Evolutionary conservation across 83 land plant genomes (phyloP), one percentile per base, ranked within the genome.

Genomic region (Diphasiastrum complanatum): DNA sequence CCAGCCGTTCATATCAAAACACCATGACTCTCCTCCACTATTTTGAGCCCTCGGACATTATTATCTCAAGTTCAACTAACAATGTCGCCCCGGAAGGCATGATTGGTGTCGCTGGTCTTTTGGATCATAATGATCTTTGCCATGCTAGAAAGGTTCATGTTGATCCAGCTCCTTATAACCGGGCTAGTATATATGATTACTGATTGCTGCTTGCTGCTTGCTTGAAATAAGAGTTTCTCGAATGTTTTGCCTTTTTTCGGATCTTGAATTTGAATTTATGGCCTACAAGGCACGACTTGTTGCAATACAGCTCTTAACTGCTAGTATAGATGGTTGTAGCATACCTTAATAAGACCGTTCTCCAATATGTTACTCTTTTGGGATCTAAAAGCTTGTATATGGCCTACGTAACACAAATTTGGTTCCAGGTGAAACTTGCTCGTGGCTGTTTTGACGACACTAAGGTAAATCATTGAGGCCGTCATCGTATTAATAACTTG

Each of bases 361-460:
- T n/a, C n/a, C n/a, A n/a, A n/a, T n/a, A n/a, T n/a, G n/a, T n/a
- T n/a, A n/a, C n/a, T n/a, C n/a, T n/a, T n/a, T n/a, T n/a, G n/a
- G n/a, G n/a, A n/a, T n/a, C n/a, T n/a, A n/a, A n/a, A n/a, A n/a
- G n/a, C n/a, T n/a, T n/a, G n/a, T n/a, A n/a, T n/a, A n/a, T n/a
- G n/a, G n/a, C n/a, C n/a, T n/a, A n/a, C n/a, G n/a, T n/a, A n/a
- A n/a, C n/a, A n/a, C n/a, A n/a, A n/a, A n/a, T n/a, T n/a, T n/a
- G n/a, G 55, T 19, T 63, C 57, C 79, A 95, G 99, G 78, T 84
- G 56, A 65, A 69, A 35, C 51, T 86, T 75, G 68, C 87, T 19
- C 86, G 99, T 29, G 76, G 85, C 29, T 90, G 81, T 69, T 95
- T 95, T 72, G 97, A 95, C 78, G 99, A 95, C 64, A 95, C 97